These are phyloP conservation scores for Chlamydomonas schloesseri DNA, from an alignment of 139 green algal genomes.

Conservation along the genomic window DNA sequence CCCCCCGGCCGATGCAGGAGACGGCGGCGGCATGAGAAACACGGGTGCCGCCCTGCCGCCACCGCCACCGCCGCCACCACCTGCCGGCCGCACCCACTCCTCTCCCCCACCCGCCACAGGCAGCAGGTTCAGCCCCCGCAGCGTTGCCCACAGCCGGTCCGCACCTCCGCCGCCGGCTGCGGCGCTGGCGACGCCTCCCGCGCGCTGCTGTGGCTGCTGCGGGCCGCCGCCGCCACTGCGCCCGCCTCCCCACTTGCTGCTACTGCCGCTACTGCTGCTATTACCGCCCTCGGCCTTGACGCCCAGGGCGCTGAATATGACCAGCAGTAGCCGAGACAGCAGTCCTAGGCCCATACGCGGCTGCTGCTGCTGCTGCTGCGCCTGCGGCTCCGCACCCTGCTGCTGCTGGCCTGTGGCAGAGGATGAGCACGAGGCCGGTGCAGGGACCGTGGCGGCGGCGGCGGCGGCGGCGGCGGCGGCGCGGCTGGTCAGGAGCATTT, in stretches of 20 bases:
- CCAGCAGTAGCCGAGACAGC: neutral
- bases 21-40: too few relatives aligned
- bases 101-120: neutral
- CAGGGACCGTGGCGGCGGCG: too few relatives aligned
- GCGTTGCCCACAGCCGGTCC: neutral
- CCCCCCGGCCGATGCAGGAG: too few relatives aligned
- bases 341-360: neutral
- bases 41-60: too few relatives aligned
- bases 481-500: neutral
- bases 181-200: neutral
- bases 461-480: neutral
- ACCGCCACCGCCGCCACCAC: neutral
- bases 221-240: too few relatives aligned
- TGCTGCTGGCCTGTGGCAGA: too few relatives aligned
- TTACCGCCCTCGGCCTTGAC: too few relatives aligned
- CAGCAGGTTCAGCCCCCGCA: neutral
- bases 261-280: too few relatives aligned
- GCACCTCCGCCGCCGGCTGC: neutral
- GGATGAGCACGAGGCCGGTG: too few relatives aligned
- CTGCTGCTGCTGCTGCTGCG: neutral
- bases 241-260: too few relatives aligned
- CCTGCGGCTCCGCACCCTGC: neutral
- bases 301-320: slow-evolving; percentile 22
- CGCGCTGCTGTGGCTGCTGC: too few relatives aligned
- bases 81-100: neutral